These are phyloP conservation scores for Apophysomyces elegans DNA, from an alignment of 371 early-diverging fungal species.

Conservation along the genomic window DNA sequence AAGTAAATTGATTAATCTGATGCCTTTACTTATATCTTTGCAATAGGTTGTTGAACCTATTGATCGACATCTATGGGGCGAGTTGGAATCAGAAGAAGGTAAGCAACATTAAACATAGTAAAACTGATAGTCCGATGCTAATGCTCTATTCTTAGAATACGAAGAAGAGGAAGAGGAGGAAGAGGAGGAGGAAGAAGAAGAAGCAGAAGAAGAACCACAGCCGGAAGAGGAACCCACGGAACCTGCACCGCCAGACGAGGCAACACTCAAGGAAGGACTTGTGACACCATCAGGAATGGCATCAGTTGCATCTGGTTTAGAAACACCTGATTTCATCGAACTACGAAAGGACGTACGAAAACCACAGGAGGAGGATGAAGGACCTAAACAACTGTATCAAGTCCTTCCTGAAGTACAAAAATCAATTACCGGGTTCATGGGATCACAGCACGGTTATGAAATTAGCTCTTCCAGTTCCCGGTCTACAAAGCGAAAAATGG, in stretches of 20 bases:
- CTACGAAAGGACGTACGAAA: constrained; percentile 77
- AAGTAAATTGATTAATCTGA: not conserved
- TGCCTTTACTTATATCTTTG: not conserved
- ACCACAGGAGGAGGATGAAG: constrained; percentile 56
- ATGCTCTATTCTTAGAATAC: constrained; percentile 38
- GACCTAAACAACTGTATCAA: constrained; percentile 82
- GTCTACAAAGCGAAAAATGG: constrained; percentile 57
- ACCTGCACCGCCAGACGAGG: constrained; percentile 39
- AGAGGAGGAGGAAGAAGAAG: constrained; percentile 67
- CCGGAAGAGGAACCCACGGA: constrained; percentile 42
- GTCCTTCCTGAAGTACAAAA: constrained; percentile 86
- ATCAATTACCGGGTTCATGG: constrained; percentile 90
- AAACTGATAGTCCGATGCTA: too few relatives aligned
- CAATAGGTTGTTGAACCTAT: constrained; percentile 31
- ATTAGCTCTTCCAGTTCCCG: constrained; percentile 47
- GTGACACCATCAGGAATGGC: constrained; percentile 90
- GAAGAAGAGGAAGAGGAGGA: constrained; percentile 65
- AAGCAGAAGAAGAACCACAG: constrained; percentile 50
- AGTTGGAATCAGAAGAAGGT: constrained; percentile 72
- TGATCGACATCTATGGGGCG: constrained; percentile 82
- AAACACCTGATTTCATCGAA: constrained; percentile 93
- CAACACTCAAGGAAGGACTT: constrained; percentile 68
- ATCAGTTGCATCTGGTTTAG: constrained; percentile 82
- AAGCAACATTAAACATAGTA: not conserved
- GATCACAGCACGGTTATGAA: constrained; percentile 92